A percentile compares a stretch with the other conserved stretches of the same genome.
Evolutionary conservation across 495 filamentous ascomycete species (phyloP).

Genomic region (Penicillium paxilli): DNA sequence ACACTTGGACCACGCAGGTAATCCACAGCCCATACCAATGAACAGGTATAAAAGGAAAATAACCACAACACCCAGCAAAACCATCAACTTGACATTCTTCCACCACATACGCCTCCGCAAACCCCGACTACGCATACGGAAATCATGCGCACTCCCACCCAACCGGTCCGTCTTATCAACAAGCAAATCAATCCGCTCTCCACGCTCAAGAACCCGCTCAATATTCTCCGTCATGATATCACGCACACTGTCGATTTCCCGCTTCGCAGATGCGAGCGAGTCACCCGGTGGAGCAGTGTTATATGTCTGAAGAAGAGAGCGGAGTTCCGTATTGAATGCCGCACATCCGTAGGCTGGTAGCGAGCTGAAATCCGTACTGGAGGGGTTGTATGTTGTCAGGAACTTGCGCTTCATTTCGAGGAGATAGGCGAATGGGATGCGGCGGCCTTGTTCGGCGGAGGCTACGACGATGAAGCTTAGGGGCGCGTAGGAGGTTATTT

Average conservation of each 20-base stretch:
- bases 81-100: constrained; percentile 98
- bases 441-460: constrained; percentile 72
- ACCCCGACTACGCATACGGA: constrained; percentile 78
- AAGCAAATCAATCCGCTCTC: constrained; percentile 90
- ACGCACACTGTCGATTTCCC: constrained; percentile 88
- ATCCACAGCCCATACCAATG: constrained; percentile 71
- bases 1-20: constrained; percentile 61
- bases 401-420: constrained; percentile 90
- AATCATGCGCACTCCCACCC: constrained; percentile 83
- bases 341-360: constrained; percentile 89
- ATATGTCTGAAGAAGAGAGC: constrained; percentile 77
- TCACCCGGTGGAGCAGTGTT: constrained; percentile 80
- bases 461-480: constrained; percentile 87
- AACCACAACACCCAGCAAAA: constrained; percentile 75
- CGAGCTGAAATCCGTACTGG: constrained; percentile 68
- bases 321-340: constrained; percentile 78
- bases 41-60: constrained; percentile 81
- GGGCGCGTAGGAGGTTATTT: constrained; percentile 63
- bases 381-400: constrained; percentile 66
- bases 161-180: constrained; percentile 96
- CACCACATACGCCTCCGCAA: constrained; percentile 97
- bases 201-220: constrained; percentile 89
- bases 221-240: constrained; percentile 99
- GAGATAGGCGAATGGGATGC: constrained; percentile 90
- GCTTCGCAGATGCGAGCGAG: constrained; percentile 77